Base-by-base conservation (phyloP, 1,284 basidiomycete genomes). In the Leucoagaricus sp. region DNA sequence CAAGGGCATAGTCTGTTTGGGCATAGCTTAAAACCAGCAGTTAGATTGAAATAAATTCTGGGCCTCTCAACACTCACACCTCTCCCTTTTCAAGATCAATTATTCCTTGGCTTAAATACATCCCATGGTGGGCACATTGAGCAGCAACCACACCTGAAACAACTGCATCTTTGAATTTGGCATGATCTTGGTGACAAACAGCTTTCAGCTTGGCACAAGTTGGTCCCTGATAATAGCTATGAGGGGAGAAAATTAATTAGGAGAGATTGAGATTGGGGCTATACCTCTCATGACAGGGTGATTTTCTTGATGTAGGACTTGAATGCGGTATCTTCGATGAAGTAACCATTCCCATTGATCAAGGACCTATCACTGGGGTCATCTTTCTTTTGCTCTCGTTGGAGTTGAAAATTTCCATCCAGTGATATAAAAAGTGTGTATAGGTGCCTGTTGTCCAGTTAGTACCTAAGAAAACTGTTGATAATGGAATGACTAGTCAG, bases 341-440 rank as follows among this genome's bases (percentile, higher is more conserved):
- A 72, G 47, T 63, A 68, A 0, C 50, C 67, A 9, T 61, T 52
- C 7, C 69, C 67, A n/a, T 54, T 42, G 34, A 66, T 64, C n/a
- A 72, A 52, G 7, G 68, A 59, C 1, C 65, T 38, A 55, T 71
- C 65, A 48, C 70, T 60, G 0, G 63, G 68, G 52, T 72, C 68
- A 33, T 70, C 61, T 1, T 58, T 56, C 48, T 69, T 72, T 9
- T 59, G 57, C 47, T 66, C 64, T 1, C 61, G 58, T 44, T 66
- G 67, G 0, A 66, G 58, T 10, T 60, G 59, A 60, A 63, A 67
- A 52, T 65, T 67, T 9, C 71, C 68, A 58, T 73, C 71, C 2
- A 45, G 47, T 0, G 64, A 64, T 3, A 68, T 25, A 28, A 61
- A 38, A n/a, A 38, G 36, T 8, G 36, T 38, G 15, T 9, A 38